phyloP scores from a whole-genome alignment of 2,329 filamentous ascomycete species.

The Xylaria sp. region DNA sequence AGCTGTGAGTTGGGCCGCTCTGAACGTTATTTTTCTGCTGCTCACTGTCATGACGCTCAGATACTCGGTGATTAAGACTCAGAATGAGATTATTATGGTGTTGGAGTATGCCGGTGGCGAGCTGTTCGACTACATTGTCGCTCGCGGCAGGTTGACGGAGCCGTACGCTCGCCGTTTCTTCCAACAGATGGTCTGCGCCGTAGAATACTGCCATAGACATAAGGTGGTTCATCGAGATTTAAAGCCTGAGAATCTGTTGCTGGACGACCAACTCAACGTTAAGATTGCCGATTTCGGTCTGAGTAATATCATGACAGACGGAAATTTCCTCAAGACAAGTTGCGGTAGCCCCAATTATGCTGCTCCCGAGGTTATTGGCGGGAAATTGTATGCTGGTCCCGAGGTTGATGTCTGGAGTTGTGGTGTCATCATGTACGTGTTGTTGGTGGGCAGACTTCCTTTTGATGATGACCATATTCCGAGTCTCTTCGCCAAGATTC shows the following conservation, averaged over 20 bases:
- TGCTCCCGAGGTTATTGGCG: conserved; percentile 96
- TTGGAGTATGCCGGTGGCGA: conserved; percentile 97
- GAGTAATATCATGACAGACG: conserved; percentile 99
- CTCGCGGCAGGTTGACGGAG: conserved; percentile 91
- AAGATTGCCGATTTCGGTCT: conserved; percentile 99
- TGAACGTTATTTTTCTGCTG: conserved; percentile 12
- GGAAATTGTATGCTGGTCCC: conserved; percentile 95
- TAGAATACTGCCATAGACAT: conserved; percentile 98
- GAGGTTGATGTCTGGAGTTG: conserved; percentile 99
- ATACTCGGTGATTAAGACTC: conserved; percentile 96
- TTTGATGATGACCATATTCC: conserved; percentile 99
- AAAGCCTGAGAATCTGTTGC: conserved; percentile 94
- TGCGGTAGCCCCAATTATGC: conserved; percentile 99
- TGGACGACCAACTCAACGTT: conserved; percentile 95
- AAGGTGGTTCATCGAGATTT: conserved; percentile 98
- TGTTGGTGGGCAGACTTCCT: conserved; percentile 83
- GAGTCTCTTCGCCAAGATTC: conserved; percentile 96
- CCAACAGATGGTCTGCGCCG: conserved; percentile 98
- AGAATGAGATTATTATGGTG: conserved; percentile 97
- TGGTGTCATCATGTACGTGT: conserved; percentile 87
- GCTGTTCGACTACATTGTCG: conserved; percentile 97
- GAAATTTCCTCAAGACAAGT: conserved; percentile 98
- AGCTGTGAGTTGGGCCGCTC: conserved; percentile 72
- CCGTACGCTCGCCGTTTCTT: conserved; percentile 96
- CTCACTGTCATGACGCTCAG: conserved; percentile 57